Evolutionary conservation across 192 early-diverging fungal species (phyloP).

Genomic region (Coemansia sp.): DNA sequence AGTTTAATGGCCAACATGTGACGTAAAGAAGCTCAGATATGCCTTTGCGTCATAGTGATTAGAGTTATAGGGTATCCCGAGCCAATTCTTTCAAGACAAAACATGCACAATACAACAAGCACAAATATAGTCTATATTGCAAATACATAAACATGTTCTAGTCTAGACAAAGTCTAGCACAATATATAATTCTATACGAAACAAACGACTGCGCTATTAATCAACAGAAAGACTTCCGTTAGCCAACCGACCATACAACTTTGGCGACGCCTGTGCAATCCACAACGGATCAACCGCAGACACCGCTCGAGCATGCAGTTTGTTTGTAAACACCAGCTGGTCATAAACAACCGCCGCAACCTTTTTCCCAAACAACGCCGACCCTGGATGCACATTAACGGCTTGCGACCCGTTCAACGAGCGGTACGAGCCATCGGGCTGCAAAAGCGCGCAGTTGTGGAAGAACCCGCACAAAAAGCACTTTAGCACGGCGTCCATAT

Average conservation of each 20-base stretch:
- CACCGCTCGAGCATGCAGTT: constrained; percentile 82
- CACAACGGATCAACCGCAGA: constrained; percentile 78
- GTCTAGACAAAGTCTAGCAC: no score
- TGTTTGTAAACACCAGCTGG: constrained; percentile 87
- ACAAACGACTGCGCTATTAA: no score
- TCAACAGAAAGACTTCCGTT: background rate
- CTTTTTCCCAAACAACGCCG: constrained; percentile 78
- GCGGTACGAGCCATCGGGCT: constrained; percentile 83
- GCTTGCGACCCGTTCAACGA: constrained; percentile 59
- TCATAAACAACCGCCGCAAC: constrained; percentile 80
- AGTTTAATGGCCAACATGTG: no score
- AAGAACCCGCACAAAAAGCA: constrained; percentile 90
- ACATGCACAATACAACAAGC: no score
- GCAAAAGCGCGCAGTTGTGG: constrained; percentile 79
- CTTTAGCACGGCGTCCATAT: constrained; percentile 72
- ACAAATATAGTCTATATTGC: no score
- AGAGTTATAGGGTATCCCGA: no score
- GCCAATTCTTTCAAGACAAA: no score
- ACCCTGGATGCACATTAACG: constrained; percentile 87
- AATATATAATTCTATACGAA: no score
- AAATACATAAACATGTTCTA: no score
- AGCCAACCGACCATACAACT: constrained; percentile 57
- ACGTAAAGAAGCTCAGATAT: no score
- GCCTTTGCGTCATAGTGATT: no score
- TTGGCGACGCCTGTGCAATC: constrained; percentile 75